Conservation (phyloP, 2,329 filamentous ascomycete genomes). For the Tolypocladium paradoxum region DNA sequence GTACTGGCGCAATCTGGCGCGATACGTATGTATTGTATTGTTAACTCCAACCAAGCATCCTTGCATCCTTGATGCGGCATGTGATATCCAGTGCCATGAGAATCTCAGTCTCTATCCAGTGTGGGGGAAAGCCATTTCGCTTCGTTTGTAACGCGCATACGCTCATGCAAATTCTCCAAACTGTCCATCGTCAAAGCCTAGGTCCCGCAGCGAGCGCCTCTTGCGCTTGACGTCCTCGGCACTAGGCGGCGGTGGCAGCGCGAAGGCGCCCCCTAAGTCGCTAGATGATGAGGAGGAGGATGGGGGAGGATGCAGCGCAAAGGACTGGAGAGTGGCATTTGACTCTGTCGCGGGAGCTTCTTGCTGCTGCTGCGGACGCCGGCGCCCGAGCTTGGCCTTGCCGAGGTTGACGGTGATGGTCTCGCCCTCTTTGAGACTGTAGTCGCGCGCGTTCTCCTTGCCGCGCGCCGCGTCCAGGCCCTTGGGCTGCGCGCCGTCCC, state of each 20-base stretch:
- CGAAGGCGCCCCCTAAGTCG: slow-evolving; percentile 27
- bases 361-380: slow-evolving; percentile 25
- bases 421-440: slow-evolving; percentile 80
- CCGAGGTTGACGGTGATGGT: slow-evolving; percentile 75
- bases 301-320: slow-evolving; percentile 67
- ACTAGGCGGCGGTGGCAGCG: slow-evolving; percentile 58
- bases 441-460: slow-evolving; percentile 46
- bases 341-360: slow-evolving; percentile 1
- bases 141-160: not conserved
- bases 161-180: slow-evolving; percentile 67
- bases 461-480: slow-evolving; percentile 18
- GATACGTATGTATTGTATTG: not conserved
- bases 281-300: slow-evolving; percentile 3
- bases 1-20: not conserved
- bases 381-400: slow-evolving; percentile 38
- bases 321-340: slow-evolving; percentile 35
- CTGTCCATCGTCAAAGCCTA: slow-evolving; percentile 80
- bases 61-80: not conserved
- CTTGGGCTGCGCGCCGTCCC: slow-evolving; percentile 30
- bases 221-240: slow-evolving; percentile 50
- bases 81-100: not conserved
- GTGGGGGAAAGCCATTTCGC: not conserved
- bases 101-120: not conserved
- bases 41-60: not conserved
- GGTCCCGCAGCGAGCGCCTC: slow-evolving; percentile 46